Evolutionary conservation across 805 yeast species (phyloP), one percentile per base, ranked within the genome.

Genomic region (Metschnikowia cerradonensis): DNA sequence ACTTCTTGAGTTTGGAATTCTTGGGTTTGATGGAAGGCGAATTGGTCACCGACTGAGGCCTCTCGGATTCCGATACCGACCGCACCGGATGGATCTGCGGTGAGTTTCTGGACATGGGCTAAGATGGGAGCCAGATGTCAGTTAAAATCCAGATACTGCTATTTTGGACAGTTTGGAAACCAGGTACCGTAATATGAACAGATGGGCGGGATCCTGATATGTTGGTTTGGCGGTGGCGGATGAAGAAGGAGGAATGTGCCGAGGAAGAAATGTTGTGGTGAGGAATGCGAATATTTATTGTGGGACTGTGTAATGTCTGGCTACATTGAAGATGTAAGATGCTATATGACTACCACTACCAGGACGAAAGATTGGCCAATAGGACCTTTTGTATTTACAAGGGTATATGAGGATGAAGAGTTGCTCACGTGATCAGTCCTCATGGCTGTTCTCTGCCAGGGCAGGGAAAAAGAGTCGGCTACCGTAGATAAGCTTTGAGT

Each of bases 1-100:
- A 51, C 32, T 51, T 52, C 51, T 52, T 58, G 37, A 55, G 46
- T 43, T 57, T 56, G 17, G 47, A 45, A n/a, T 32, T 39, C 45
- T 47, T 52, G 20, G 58, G 45, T 26, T 47, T 52, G 33, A 49
- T 20, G 14, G 54, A 36, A 2, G 59, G 60, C 22, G 59, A 52
- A 22, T 50, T 50, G 32, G 45, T 33, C n/a, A 20, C 40, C 39
- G 42, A 43, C 52, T 36, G 49, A 13, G 48, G 32, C 7, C 46
- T 49, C 13, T 51, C 58, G 6, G 38, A 34, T 34, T 49, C 55
- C 42, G 50, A 51, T 6, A 41, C 47, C 19, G 58, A 55, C 41
- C 53, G 45, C 41, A 48, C 50, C 11, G 57, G 55, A 26, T 50
- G 55, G 11, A 51, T 37, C 22, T 45, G 51, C 23, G 56, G 56